A percentile compares a stretch with the other conserved stretches of the same genome.
phyloP scores from a whole-genome alignment of 805 yeast genomes.

The Metschnikowia hibisci region DNA sequence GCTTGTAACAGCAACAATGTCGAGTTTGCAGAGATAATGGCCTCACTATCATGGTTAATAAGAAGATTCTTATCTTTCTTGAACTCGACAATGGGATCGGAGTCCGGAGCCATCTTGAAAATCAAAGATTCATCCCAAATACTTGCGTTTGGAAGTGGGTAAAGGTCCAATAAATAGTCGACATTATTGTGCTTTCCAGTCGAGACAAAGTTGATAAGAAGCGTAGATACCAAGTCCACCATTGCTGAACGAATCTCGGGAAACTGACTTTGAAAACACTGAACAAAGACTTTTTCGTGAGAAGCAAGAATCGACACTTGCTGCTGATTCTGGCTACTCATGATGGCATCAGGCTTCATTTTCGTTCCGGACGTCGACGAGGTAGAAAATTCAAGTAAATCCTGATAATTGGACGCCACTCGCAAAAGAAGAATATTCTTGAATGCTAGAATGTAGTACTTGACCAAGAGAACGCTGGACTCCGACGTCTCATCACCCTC shows the following conservation, averaged over 20 bases:
- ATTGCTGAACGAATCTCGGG: slow-evolving; percentile 36
- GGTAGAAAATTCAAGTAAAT: slow-evolving; percentile 32
- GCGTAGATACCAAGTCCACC: slow-evolving; percentile 32
- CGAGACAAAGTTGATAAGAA: slow-evolving; percentile 35
- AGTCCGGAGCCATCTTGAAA: slow-evolving; percentile 18
- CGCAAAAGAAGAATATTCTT: slow-evolving; percentile 33
- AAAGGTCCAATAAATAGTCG: slow-evolving; percentile 32
- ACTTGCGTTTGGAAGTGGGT: slow-evolving; percentile 29
- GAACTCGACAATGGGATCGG: slow-evolving; percentile 16
- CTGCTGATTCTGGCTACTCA: slow-evolving; percentile 38
- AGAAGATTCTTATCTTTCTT: slow-evolving; percentile 23
- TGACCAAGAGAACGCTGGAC: slow-evolving; percentile 25
- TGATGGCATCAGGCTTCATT: slow-evolving; percentile 39
- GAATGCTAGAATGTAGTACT: slow-evolving; percentile 30
- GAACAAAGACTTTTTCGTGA: slow-evolving; percentile 28
- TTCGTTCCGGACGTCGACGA: slow-evolving; percentile 37
- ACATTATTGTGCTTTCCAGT: slow-evolving; percentile 35
- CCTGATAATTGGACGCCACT: slow-evolving; percentile 35
- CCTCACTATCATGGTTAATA: slow-evolving; percentile 25
- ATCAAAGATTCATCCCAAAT: slow-evolving; percentile 27
- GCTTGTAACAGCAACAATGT: slow-evolving; percentile 24
- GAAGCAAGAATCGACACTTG: slow-evolving; percentile 28
- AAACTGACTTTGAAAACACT: slow-evolving; percentile 30
- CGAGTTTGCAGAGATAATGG: slow-evolving; percentile 20
- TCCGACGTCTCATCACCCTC: slow-evolving; percentile 10